These are phyloP conservation scores for Vicia villosa DNA, from an alignment of 306 rosid genomes.

Conservation along the genomic window DNA sequence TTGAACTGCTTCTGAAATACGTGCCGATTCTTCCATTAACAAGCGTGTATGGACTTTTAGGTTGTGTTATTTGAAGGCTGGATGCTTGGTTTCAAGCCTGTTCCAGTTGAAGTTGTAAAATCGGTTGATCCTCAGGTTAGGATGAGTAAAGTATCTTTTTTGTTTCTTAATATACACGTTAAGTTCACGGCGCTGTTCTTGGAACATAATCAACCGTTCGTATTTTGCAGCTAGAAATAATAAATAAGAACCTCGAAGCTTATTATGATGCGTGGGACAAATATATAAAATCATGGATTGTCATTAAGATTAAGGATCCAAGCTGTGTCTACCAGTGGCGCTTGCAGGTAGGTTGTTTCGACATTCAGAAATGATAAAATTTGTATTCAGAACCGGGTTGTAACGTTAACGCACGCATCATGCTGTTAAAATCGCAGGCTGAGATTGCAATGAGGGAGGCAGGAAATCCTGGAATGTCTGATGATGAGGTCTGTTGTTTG, in stretches of 20 bases:
- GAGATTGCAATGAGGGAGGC: conserved; percentile 98
- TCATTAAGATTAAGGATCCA: conserved; percentile 85
- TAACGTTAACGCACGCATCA: conserved; percentile 20
- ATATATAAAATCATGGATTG: conserved; percentile 79
- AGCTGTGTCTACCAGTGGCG: conserved; percentile 89
- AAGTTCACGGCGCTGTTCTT: neutral
- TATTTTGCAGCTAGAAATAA: conserved; percentile 64
- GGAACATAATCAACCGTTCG: conserved; percentile 8
- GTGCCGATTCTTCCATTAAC: conserved; percentile 13
- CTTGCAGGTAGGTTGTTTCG: conserved; percentile 58
- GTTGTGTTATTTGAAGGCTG: conserved; percentile 90
- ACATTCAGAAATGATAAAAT: conserved; percentile 1
- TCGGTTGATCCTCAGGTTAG: conserved; percentile 86
- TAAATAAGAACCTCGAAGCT: conserved; percentile 76
- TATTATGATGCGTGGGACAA: conserved; percentile 94
- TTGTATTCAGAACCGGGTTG: conserved; percentile 25
- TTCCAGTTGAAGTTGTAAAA: conserved; percentile 68
- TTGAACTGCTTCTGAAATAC: conserved; percentile 13
- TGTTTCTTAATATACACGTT: neutral
- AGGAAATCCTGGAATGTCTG: conserved; percentile 91
- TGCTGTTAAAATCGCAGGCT: conserved; percentile 61
- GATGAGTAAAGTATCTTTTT: conserved; percentile 1
- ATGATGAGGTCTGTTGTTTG: conserved; percentile 66
- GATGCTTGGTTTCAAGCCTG: conserved; percentile 97
- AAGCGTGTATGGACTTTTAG: conserved; percentile 51